These are phyloP conservation scores for Sabuloglossum arenarium DNA, from an alignment of 495 filamentous ascomycete species.

Conservation along the genomic window DNA sequence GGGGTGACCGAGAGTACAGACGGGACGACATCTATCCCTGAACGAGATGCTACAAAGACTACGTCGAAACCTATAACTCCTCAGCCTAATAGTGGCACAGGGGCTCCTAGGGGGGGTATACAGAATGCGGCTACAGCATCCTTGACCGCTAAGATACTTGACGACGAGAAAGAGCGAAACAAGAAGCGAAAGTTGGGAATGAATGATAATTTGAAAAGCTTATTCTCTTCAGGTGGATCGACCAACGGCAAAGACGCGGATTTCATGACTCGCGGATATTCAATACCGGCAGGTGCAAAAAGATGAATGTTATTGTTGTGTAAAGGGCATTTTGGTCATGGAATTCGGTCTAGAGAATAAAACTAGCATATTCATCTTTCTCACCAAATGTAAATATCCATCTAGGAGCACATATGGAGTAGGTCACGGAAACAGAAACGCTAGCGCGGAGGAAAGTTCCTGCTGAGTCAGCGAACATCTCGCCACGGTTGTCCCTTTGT, in stretches of 20 bases:
- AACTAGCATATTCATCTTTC: too few relatives aligned
- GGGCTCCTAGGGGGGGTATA: conserved; percentile 26
- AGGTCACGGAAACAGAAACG: too few relatives aligned
- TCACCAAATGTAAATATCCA: too few relatives aligned
- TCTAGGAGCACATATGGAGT: too few relatives aligned
- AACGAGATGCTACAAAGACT: conserved; percentile 13
- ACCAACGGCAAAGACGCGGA: conserved; percentile 28
- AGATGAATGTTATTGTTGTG: neutral
- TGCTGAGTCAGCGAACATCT: neutral
- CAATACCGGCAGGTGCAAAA: conserved; percentile 25
- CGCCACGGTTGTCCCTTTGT: neutral
- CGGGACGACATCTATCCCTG: neutral
- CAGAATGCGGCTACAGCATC: conserved; percentile 73
- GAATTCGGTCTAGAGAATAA: neutral
- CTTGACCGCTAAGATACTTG: conserved; percentile 64
- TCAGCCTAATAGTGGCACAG: conserved; percentile 4
- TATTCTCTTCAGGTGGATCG: conserved; percentile 39
- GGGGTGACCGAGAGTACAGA: conserved; percentile 7
- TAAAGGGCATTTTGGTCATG: neutral
- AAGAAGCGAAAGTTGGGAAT: conserved; percentile 53
- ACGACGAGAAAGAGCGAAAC: conserved; percentile 63
- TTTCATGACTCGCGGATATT: conserved; percentile 64
- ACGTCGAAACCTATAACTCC: conserved; percentile 4
- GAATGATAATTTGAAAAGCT: conserved; percentile 48
- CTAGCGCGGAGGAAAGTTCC: too few relatives aligned